phyloP scores from a whole-genome alignment of 2,329 filamentous ascomycete genomes.

The Elsinoe ampelina region DNA sequence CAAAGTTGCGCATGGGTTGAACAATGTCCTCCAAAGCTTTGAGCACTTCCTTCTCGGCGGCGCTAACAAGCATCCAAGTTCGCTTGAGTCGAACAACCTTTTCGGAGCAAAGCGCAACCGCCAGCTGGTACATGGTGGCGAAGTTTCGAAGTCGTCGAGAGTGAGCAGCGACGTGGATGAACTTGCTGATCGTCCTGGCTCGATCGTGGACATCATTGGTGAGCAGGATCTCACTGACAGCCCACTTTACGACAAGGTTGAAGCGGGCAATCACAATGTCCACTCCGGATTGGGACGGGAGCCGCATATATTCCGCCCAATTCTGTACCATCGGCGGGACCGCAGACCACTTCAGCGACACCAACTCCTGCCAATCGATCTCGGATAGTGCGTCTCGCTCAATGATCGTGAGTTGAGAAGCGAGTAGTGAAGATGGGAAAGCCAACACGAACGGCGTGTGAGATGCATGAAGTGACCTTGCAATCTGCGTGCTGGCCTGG shows the following conservation, averaged over 20 bases:
- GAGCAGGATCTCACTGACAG: slow-evolving; percentile 67
- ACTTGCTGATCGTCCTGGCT: slow-evolving; percentile 68
- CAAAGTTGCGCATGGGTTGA: slow-evolving; percentile 68
- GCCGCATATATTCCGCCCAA: slow-evolving; percentile 62
- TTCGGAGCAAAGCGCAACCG: slow-evolving; percentile 66
- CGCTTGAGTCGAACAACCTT: slow-evolving; percentile 51
- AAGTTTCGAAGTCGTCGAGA: slow-evolving; percentile 71
- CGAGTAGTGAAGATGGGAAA: slow-evolving; percentile 68
- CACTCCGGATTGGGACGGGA: slow-evolving; percentile 47
- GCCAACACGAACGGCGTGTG: slow-evolving; percentile 75
- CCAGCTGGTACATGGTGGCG: slow-evolving; percentile 72
- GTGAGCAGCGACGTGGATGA: slow-evolving; percentile 70
- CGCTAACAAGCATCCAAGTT: slow-evolving; percentile 64
- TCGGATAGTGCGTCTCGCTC: slow-evolving; percentile 80
- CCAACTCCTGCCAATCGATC: slow-evolving; percentile 80
- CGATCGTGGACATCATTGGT: slow-evolving; percentile 64
- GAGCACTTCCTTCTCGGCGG: slow-evolving; percentile 56
- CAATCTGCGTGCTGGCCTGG: neutral
- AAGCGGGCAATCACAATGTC: slow-evolving; percentile 79
- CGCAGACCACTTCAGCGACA: slow-evolving; percentile 75
- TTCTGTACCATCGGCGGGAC: slow-evolving; percentile 36
- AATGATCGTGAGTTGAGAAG: slow-evolving; percentile 75
- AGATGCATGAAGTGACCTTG: slow-evolving; percentile 3
- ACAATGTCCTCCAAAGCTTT: slow-evolving; percentile 62
- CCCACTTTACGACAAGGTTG: slow-evolving; percentile 84